These are phyloP conservation scores for Albophoma yamanashiensis DNA, from an alignment of 2,329 filamentous ascomycete species.

Conservation along the genomic window DNA sequence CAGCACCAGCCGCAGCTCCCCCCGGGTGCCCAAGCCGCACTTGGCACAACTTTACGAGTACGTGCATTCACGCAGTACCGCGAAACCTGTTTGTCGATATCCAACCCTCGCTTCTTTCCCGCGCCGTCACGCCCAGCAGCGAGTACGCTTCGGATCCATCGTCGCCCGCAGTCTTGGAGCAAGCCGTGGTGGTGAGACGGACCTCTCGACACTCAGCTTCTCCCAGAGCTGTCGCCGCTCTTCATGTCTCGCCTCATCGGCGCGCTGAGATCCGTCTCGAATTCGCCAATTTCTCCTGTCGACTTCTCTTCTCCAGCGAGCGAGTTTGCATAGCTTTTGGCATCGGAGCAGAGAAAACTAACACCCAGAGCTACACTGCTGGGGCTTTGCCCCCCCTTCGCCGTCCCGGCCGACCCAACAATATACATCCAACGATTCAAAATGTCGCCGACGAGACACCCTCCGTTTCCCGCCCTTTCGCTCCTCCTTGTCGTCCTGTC, in stretches of 20 bases:
- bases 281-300: neutral
- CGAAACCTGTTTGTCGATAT: neutral
- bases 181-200: neutral
- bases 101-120: neutral
- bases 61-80: neutral
- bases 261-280: neutral
- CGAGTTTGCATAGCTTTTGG: neutral
- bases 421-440: neutral
- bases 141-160: neutral
- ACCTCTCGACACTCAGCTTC: neutral
- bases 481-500: conserved; percentile 8
- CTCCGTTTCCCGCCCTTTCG: neutral
- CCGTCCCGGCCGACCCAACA: neutral
- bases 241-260: neutral
- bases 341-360: no score
- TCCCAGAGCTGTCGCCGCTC: neutral
- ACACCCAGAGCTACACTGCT: neutral
- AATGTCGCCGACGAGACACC: neutral
- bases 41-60: neutral
- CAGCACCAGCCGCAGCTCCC: neutral
- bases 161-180: no score
- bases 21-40: neutral
- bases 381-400: neutral
- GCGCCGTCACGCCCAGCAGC: neutral
- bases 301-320: neutral